A percentile compares a stretch with the other conserved stretches of the same genome.
Conservation (phyloP, 352 stramenopile species). For the Thraustochytrium striatum region DNA sequence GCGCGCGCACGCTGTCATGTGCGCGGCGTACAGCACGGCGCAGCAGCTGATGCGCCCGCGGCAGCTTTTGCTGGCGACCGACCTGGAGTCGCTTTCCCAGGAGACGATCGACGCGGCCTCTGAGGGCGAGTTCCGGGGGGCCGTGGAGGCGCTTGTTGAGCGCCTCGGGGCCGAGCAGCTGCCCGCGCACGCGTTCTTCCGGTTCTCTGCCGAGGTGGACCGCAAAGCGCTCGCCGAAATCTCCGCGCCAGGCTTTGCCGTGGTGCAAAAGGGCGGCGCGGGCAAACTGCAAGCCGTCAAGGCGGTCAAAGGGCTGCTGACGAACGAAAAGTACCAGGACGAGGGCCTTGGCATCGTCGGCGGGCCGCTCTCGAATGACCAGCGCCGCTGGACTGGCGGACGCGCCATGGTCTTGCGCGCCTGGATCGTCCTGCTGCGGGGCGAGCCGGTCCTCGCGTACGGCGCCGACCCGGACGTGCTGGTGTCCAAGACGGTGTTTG, state of each 20-base stretch:
- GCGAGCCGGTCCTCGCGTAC: not conserved
- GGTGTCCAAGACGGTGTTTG: not conserved
- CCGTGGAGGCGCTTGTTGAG: not conserved
- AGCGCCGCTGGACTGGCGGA: not conserved
- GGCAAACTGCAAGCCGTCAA: conserved; percentile 25
- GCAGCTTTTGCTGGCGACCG: not conserved
- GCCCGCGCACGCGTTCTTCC: conserved; percentile 14
- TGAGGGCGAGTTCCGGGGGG: no score
- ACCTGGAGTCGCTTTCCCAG: not conserved
- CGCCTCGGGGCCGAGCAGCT: not conserved
- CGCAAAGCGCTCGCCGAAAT: not conserved
- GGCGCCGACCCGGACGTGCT: not conserved
- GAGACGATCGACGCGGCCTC: not conserved
- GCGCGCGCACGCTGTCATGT: not conserved
- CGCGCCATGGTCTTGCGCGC: conserved; percentile 11
- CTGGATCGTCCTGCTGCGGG: conserved; percentile 18
- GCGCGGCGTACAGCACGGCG: conserved; percentile 8
- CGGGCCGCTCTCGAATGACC: not conserved
- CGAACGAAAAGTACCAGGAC: conserved; percentile 5
- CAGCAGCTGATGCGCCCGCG: not conserved
- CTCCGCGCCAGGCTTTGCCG: not conserved
- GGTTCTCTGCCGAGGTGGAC: not conserved
- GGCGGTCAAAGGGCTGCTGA: not conserved
- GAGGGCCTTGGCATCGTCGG: not conserved
- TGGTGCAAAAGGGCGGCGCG: not conserved